Evolutionary conservation across 805 yeast genomes (phyloP).

Genomic region (Schizosaccharomyces octosporus): DNA sequence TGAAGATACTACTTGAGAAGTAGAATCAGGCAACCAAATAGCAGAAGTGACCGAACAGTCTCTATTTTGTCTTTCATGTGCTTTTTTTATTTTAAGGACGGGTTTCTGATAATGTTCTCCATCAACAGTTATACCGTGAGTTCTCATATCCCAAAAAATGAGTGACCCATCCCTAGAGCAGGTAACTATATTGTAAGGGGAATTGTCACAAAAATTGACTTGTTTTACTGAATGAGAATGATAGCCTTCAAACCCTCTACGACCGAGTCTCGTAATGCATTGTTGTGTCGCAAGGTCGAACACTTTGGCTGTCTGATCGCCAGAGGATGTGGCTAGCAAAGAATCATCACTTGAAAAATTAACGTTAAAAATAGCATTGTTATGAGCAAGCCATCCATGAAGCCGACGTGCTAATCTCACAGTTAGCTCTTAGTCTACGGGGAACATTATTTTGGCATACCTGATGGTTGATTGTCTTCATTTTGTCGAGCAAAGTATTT

Average conservation of each 20-base stretch:
- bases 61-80: not conserved
- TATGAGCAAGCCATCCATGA: constrained; percentile 1
- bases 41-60: not conserved
- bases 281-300: not conserved
- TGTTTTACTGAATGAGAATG: constrained; percentile 1
- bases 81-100: not conserved
- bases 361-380: not conserved
- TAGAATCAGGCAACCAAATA: not conserved
- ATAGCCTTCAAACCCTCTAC: not conserved
- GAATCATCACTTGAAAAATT: not conserved
- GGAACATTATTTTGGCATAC: no score
- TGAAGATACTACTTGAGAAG: not conserved
- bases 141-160: constrained; percentile 3
- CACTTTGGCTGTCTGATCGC: not conserved
- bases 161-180: constrained; percentile 2
- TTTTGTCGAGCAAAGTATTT: not conserved
- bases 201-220: not conserved
- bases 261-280: not conserved
- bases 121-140: not conserved
- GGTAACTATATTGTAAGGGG: not conserved
- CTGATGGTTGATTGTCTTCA: not conserved
- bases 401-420: not conserved
- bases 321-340: constrained; percentile 3
- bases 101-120: not conserved
- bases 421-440: no score